Base-by-base conservation (phyloP, 2,329 filamentous ascomycete genomes). In the Phaeophleospora eucalypticola region DNA sequence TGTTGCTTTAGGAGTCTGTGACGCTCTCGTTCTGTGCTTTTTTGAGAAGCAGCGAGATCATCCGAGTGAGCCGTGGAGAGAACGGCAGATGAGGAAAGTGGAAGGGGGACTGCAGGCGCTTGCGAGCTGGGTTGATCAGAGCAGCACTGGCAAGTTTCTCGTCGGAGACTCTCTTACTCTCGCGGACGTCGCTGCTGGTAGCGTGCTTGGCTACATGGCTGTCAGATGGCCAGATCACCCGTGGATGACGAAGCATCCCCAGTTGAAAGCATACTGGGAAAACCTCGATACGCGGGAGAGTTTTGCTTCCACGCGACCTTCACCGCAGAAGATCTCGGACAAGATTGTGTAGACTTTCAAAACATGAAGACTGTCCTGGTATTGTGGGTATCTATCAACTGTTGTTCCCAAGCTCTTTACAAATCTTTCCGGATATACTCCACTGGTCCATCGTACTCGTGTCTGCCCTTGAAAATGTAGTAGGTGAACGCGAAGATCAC, bases 221-320 rank as follows among this genome's bases (percentile, higher is more conserved):
- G 54, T 65, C 2, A 46, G 65, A 14, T 66, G 58, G 55, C 61
- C 58, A 4, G 62, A 66, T 16, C 58, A 65, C 49, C 36, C 46
- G 6, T 69, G 66, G 68, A 56, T 57, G 48, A 45, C 49, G n/a
- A 49, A 62, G 36, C 63, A 68, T 53, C 64, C 67, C 7, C 49
- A 55, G 9, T 42, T 69, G 55, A 72, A 48, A 69, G 72, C 53
- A 67, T 75, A 52, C 70, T 75, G 68, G 71, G 70, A 56, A 62
- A 68, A 61, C 58, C 43, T 69, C 41, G 65, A 75, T 49, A 68
- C 68, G 18, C 64, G 71, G 1, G 68, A 73, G 53, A 71, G 70
- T 41, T 69, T 69, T 42, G 57, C 54, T 15, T 52, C 53, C 4
- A 69, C 64, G 3, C 52, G 54, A 24, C 67, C 67, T 2, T 52